phyloP scores from a whole-genome alignment of 1,284 basidiomycete species.

The Ganoderma meredithae region DNA sequence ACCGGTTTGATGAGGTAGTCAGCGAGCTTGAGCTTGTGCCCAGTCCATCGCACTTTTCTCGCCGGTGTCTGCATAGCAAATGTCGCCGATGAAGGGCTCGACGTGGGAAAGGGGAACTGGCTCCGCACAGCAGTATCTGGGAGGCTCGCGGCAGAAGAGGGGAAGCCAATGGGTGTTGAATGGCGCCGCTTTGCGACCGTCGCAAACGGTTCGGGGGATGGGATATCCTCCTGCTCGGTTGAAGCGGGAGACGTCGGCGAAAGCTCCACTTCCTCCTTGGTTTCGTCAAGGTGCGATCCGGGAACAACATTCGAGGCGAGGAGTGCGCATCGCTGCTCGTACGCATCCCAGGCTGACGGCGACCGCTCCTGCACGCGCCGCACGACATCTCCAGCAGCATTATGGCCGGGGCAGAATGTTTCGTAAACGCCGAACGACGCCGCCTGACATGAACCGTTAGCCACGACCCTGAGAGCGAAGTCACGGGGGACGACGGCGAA shows the following conservation, averaged over 20 bases:
- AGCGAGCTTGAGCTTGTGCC: slow-evolving; percentile 63
- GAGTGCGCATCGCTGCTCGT: slow-evolving; percentile 70
- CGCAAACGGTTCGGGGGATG: slow-evolving; percentile 8
- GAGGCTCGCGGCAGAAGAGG: slow-evolving; percentile 9
- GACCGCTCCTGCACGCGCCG: slow-evolving; percentile 67
- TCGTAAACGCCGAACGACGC: slow-evolving; percentile 81
- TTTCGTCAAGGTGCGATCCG: slow-evolving; percentile 14
- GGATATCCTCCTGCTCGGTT: slow-evolving; percentile 16
- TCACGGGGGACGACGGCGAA: not conserved
- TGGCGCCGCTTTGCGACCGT: slow-evolving; percentile 32
- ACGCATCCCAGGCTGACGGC: slow-evolving; percentile 80
- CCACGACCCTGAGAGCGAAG: slow-evolving; percentile 5
- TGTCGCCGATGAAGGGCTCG: slow-evolving; percentile 13
- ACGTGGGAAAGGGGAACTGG: slow-evolving; percentile 24
- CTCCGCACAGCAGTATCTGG: slow-evolving; percentile 8
- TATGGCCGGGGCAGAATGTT: slow-evolving; percentile 85
- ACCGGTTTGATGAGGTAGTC: slow-evolving; percentile 93
- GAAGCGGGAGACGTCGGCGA: slow-evolving; percentile 19
- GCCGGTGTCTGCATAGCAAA: slow-evolving; percentile 16
- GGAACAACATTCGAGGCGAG: slow-evolving; percentile 34
- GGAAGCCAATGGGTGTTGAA: slow-evolving; percentile 30
- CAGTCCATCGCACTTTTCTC: slow-evolving; percentile 31
- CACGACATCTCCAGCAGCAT: slow-evolving; percentile 78
- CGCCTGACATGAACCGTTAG: slow-evolving; percentile 52
- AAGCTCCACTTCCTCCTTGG: slow-evolving; percentile 15